Base-by-base conservation (phyloP, 345 rosid genomes). In the Kernera saxatilis region DNA sequence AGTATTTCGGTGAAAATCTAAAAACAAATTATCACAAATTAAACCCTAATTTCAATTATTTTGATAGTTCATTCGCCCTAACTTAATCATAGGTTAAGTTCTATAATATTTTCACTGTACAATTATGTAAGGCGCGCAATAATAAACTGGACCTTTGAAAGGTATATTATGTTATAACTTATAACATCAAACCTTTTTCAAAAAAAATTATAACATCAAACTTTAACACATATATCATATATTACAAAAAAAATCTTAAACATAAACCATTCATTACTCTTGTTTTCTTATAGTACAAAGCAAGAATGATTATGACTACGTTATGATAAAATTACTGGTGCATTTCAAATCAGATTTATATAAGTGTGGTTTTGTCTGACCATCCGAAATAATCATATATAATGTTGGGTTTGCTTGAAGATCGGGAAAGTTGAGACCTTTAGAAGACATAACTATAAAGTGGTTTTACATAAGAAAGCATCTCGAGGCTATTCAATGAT, bases 331-430 rank as follows among this genome's bases (percentile, higher is more conserved):
- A 60, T 68, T 43, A 52, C 64, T 61, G 26, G 26, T 52, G 56
- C 78, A 68, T 60, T 67, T 33, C 51, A 60, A 50, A 75, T 69
- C 70, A 69, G 74, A 70, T 75, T 68, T 75, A 67, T 50, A 58
- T 58, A 66, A 69, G 6, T 44, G 65, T 59, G 48, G 45, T 51
- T 67, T 67, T 74, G 62, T 59, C 78, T 67, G 73, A 74, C 63
- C 55, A 59, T 74, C 43, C 49, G 15, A n/a, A 65, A 57, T 67
- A 58, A 59, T 67, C 68, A 74, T 51, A 61, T 45, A 61, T 44
- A 35, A 61, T 46, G 58, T 70, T 30, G 58, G 37, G 70, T 75
- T 69, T 75, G 79, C 79, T 75, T 75, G 74, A 62, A 75, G 74
- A 75, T 68, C 44, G 79, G 70, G 74, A 69, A 75, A 75, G 79